Evolutionary conservation across 2,329 filamentous ascomycete genomes (phyloP).

Genomic region (Ophiostoma sp.): DNA sequence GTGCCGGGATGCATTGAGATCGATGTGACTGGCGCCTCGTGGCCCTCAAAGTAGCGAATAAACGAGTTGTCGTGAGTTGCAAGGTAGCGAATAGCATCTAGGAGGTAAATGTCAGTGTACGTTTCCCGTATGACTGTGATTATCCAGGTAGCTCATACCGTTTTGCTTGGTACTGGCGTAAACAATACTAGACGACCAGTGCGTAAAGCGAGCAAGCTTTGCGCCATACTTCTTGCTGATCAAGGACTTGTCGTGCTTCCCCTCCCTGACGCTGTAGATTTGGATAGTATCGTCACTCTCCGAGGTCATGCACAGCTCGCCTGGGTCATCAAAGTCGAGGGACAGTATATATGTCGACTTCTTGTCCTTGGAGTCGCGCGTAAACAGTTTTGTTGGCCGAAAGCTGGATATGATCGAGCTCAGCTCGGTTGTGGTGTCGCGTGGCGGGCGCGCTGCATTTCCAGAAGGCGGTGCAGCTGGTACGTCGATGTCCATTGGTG

Average conservation of each 20-base stretch:
- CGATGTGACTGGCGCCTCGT: conserved; percentile 76
- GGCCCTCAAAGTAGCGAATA: conserved; percentile 91
- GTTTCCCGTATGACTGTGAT: background rate
- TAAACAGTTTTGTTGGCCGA: conserved; percentile 69
- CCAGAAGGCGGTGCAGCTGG: conserved; percentile 36
- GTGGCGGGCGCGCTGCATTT: conserved; percentile 47
- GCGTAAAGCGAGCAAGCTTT: conserved; percentile 89
- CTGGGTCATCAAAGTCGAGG: conserved; percentile 92
- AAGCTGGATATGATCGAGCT: conserved; percentile 72
- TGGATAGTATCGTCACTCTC: conserved; percentile 94
- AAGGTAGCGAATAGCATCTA: conserved; percentile 77
- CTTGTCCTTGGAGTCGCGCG: conserved; percentile 49
- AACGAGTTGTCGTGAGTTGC: conserved; percentile 95
- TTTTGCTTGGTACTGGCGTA: conserved; percentile 96
- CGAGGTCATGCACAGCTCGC: conserved; percentile 84
- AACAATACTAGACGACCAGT: conserved; percentile 83
- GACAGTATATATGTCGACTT: conserved; percentile 68
- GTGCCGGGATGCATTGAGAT: conserved; percentile 77
- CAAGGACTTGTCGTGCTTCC: conserved; percentile 79
- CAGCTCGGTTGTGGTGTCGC: conserved; percentile 57
- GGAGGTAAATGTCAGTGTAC: background rate
- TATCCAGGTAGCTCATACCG: conserved; percentile 42
- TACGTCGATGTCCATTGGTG: conserved; percentile 53
- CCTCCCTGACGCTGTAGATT: conserved; percentile 89
- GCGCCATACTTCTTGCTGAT: conserved; percentile 96